phyloP scores from a whole-genome alignment of 805 yeast genomes.

The Yarrowia sp. region DNA sequence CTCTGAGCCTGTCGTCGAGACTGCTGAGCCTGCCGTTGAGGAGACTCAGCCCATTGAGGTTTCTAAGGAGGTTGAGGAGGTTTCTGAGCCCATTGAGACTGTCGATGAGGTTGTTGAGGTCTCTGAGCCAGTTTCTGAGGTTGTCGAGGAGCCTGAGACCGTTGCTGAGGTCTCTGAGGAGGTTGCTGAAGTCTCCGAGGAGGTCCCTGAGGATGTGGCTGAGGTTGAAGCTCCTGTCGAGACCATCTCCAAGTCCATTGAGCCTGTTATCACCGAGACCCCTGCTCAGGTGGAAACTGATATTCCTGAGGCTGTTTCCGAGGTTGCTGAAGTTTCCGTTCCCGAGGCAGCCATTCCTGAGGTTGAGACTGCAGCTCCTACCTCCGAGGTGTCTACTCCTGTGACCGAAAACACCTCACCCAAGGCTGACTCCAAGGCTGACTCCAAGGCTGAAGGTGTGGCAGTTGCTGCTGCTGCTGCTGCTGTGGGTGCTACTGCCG shows the following conservation, averaged over 20 bases:
- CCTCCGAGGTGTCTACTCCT: not conserved
- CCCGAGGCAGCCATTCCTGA: no score
- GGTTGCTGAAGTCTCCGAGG: not conserved
- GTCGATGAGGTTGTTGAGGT: not conserved
- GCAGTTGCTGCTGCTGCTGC: not conserved
- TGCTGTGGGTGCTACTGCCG: not conserved
- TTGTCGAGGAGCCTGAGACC: not conserved
- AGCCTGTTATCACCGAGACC: no score
- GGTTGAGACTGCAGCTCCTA: not conserved
- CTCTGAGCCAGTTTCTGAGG: not conserved
- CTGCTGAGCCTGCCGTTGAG: not conserved
- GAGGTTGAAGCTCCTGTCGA: not conserved
- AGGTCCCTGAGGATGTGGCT: not conserved
- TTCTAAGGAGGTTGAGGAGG: not conserved
- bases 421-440: not conserved
- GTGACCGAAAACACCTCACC: not conserved
- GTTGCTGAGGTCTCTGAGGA: not conserved
- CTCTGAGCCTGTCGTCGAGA: not conserved
- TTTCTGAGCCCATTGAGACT: not conserved
- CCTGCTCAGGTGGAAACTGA: not conserved
- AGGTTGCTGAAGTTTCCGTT: no score
- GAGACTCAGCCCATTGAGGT: not conserved
- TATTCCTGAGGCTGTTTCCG: not conserved
- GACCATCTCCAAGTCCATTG: no score
- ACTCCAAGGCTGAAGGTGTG: not conserved